Evolutionary conservation across 2,329 filamentous ascomycete genomes (phyloP).

Genomic region (Ophiostoma tasmaniense): DNA sequence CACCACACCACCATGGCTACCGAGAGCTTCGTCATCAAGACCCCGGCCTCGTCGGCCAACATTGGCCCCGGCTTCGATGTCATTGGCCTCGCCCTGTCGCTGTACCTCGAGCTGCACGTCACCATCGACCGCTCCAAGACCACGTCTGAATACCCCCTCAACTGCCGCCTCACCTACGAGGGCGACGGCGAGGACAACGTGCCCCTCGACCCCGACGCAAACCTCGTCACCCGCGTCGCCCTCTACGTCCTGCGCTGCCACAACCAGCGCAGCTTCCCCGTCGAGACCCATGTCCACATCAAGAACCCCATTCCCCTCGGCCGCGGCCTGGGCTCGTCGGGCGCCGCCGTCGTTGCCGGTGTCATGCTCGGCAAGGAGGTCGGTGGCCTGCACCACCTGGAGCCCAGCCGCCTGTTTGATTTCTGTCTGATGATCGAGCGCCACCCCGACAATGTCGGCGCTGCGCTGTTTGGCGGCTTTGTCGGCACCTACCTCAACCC

Average conservation of each 20-base stretch:
- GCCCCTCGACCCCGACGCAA: slow-evolving; percentile 72
- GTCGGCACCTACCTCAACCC: slow-evolving; percentile 96
- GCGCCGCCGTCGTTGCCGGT: slow-evolving; percentile 88
- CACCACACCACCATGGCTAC: slow-evolving; percentile 17
- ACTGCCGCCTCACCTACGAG: slow-evolving; percentile 88
- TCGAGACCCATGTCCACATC: slow-evolving; percentile 85
- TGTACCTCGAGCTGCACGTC: slow-evolving; percentile 85
- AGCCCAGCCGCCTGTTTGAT: slow-evolving; percentile 78
- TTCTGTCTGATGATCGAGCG: slow-evolving; percentile 97
- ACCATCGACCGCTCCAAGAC: slow-evolving; percentile 55
- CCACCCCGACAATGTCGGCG: slow-evolving; percentile 90
- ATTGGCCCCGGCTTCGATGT: slow-evolving; percentile 97
- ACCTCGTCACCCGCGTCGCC: slow-evolving; percentile 88
- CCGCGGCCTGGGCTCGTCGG: slow-evolving; percentile 86
- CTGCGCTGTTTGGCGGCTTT: slow-evolving; percentile 90
- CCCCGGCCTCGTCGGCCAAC: slow-evolving; percentile 93
- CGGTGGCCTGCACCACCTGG: slow-evolving; percentile 64
- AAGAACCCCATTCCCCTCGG: slow-evolving; percentile 92
- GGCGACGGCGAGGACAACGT: slow-evolving; percentile 68
- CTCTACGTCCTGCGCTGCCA: slow-evolving; percentile 93
- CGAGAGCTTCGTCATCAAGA: slow-evolving; percentile 62
- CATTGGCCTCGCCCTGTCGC: slow-evolving; percentile 85
- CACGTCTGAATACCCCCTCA: slow-evolving; percentile 55
- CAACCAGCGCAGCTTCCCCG: slow-evolving; percentile 73
- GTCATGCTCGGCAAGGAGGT: slow-evolving; percentile 89